Percentiles rank a stretch among this genome's conserved stretches.
Evolutionary conservation across 169 alveolate species (phyloP).

Genomic region (Eimeria sp.): DNA sequence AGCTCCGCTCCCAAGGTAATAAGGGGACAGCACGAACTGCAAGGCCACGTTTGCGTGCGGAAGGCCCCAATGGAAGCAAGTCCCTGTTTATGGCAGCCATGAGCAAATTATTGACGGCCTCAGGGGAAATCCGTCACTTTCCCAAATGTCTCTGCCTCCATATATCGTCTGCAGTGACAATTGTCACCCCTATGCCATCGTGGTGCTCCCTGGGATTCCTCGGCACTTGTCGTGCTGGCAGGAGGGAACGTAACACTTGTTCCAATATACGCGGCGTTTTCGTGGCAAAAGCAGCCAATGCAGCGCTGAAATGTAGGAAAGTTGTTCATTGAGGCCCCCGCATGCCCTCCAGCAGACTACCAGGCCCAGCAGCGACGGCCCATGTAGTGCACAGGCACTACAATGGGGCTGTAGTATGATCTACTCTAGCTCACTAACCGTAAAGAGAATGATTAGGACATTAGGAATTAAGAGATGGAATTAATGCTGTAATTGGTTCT

Average conservation of each 20-base stretch:
- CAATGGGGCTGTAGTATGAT: too few species aligned
- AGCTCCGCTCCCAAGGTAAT: not conserved
- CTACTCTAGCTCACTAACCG: too few species aligned
- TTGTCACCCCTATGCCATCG: constrained; percentile 45
- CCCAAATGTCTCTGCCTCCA: not conserved
- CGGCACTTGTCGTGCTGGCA: not conserved
- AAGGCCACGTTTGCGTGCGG: constrained; percentile 23
- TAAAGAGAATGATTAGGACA: too few species aligned
- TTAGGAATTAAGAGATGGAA: too few species aligned
- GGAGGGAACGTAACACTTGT: not conserved
- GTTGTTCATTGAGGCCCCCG: constrained; percentile 1
- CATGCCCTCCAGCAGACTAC: constrained; percentile 34
- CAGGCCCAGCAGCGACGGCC: constrained; percentile 48
- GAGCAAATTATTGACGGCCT: not conserved
- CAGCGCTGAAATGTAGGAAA: not conserved
- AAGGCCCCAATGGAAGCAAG: not conserved
- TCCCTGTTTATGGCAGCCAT: constrained; percentile 41
- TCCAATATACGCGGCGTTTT: not conserved
- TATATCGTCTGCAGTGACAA: not conserved
- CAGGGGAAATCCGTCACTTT: not conserved
- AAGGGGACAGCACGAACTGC: constrained; percentile 29
- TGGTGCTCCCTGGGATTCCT: not conserved
- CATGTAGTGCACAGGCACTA: too few species aligned
- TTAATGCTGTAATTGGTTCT: too few species aligned
- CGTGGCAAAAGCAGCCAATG: not conserved